phyloP scores from a whole-genome alignment of 139 green algal genomes.

The Coccomyxa sp. region DNA sequence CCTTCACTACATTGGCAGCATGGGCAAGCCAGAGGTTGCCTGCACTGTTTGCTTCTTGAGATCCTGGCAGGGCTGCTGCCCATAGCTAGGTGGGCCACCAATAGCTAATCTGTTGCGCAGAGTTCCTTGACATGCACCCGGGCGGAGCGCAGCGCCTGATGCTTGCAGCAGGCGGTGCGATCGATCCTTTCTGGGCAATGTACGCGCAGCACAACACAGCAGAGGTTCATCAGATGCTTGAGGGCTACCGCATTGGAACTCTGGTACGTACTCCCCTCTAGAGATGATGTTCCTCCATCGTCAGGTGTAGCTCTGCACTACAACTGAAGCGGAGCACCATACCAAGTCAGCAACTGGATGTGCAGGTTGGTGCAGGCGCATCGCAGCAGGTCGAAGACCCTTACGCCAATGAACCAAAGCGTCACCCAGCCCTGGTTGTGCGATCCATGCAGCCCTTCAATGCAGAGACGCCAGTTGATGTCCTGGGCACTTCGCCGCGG shows the following conservation, averaged over 20 bases:
- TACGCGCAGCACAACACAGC: conserved; percentile 79
- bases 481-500: conserved; percentile 51
- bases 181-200: conserved; percentile 88
- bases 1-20: conserved; percentile 4
- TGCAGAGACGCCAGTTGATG: conserved; percentile 65
- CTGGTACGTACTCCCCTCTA: no score
- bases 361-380: conserved; percentile 27
- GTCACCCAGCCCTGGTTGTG: conserved; percentile 60
- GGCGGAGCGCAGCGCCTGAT: conserved; percentile 68
- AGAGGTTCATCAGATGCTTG: conserved; percentile 59
- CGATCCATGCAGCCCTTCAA: conserved; percentile 75
- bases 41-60: not conserved
- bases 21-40: conserved; percentile 24
- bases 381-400: conserved; percentile 45
- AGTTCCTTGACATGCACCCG: conserved; percentile 50
- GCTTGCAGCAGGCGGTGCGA: conserved; percentile 73
- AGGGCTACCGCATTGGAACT: conserved; percentile 72
- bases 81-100: no score
- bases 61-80: not conserved
- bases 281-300: not conserved
- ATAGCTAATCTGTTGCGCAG: no score
- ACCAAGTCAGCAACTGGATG: not conserved
- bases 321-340: not conserved
- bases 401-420: conserved; percentile 67
- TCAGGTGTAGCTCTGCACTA: not conserved